Percentiles rank a stretch among this genome's conserved stretches.
phyloP scores from a whole-genome alignment of 805 yeast species.

The Pichia insulana region DNA sequence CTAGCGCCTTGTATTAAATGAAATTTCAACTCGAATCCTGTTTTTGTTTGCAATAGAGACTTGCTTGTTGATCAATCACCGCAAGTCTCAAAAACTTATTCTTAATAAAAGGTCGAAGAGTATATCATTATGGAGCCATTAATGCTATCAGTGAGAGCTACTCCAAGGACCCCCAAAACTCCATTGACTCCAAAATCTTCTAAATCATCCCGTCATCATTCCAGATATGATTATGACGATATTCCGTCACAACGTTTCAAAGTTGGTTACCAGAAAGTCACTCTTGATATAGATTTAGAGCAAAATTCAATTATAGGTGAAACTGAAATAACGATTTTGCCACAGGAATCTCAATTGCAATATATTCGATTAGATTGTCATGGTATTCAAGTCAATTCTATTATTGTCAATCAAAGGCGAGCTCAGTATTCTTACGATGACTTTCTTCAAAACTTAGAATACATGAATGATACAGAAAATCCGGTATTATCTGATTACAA shows the following conservation, averaged over 20 bases:
- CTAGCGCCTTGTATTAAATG: too few relatives aligned
- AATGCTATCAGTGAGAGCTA: slow-evolving; percentile 16
- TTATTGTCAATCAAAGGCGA: slow-evolving; percentile 54
- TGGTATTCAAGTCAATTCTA: slow-evolving; percentile 55
- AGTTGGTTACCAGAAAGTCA: slow-evolving; percentile 78
- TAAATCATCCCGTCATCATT: slow-evolving; percentile 20
- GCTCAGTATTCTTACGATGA: slow-evolving; percentile 52
- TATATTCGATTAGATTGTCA: slow-evolving; percentile 71
- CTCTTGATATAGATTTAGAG: slow-evolving; percentile 72
- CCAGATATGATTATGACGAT: slow-evolving; percentile 19
- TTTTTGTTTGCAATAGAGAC: too few relatives aligned
- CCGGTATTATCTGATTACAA: slow-evolving; percentile 24
- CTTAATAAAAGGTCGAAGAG: too few relatives aligned
- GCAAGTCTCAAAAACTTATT: too few relatives aligned
- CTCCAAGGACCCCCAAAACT: slow-evolving; percentile 19
- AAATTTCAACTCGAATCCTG: too few relatives aligned
- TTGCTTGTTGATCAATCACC: too few relatives aligned
- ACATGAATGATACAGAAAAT: slow-evolving; percentile 24
- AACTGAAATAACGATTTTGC: slow-evolving; percentile 77
- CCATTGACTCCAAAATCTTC: slow-evolving; percentile 14
- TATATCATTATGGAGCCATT: background rate
- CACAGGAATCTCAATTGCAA: slow-evolving; percentile 50
- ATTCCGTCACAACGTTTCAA: slow-evolving; percentile 41
- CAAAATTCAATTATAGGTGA: slow-evolving; percentile 51
- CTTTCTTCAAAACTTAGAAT: slow-evolving; percentile 30